phyloP scores from a whole-genome alignment of 768 basidiomycete species.

The Macrocybe gigantea region DNA sequence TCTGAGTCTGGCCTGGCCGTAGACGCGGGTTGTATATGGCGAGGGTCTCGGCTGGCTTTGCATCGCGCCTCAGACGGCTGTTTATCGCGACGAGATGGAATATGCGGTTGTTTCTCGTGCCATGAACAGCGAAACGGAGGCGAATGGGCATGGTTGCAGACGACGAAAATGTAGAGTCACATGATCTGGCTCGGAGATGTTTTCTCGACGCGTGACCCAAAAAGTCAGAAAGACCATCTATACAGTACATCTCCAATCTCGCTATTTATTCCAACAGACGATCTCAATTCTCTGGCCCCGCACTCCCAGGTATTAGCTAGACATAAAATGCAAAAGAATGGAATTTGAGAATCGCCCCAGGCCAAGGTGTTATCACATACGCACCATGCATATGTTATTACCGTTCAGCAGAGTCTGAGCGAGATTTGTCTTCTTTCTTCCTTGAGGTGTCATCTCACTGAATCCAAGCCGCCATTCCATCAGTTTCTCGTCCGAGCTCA shows the following conservation, averaged over 20 bases:
- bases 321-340: slow-evolving; percentile 3
- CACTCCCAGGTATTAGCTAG: slow-evolving; percentile 69
- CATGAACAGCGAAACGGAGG: slow-evolving; percentile 81
- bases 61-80: slow-evolving; percentile 66
- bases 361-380: slow-evolving; percentile 14
- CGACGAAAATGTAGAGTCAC: not conserved
- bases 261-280: too few species aligned
- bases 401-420: slow-evolving; percentile 89
- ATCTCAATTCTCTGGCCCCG: slow-evolving; percentile 43
- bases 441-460: slow-evolving; percentile 84
- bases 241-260: too few species aligned
- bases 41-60: slow-evolving; percentile 80
- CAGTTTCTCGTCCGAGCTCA: not conserved
- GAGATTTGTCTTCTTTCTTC: slow-evolving; percentile 73
- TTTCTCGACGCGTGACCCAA: too few species aligned
- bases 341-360: not conserved
- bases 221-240: too few species aligned
- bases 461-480: not conserved
- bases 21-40: slow-evolving; percentile 79
- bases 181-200: not conserved
- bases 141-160: slow-evolving; percentile 66
- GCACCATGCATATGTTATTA: slow-evolving; percentile 94
- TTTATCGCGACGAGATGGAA: slow-evolving; percentile 86
- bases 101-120: slow-evolving; percentile 63
- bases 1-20: slow-evolving; percentile 43